Conservation (phyloP, 2,329 filamentous ascomycete species). For the Thelonectria olida region DNA sequence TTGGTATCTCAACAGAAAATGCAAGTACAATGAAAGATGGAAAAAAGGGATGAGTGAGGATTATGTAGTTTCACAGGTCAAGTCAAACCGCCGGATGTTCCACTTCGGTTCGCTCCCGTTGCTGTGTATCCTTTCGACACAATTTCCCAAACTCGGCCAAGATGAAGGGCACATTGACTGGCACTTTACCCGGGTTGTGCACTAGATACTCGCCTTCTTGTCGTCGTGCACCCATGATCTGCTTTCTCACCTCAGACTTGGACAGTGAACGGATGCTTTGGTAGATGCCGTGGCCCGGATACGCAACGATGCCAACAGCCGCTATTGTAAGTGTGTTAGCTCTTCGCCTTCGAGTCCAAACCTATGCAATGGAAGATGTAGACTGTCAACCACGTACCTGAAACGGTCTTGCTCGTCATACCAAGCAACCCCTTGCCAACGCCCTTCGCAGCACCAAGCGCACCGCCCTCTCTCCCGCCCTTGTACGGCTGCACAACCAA, state of each 20-base stretch:
- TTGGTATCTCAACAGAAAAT: not conserved
- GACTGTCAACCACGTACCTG: conserved; percentile 15
- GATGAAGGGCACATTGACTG: conserved; percentile 8
- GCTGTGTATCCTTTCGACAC: conserved; percentile 9
- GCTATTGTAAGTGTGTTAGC: conserved; percentile 8
- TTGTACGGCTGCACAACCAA: conserved; percentile 24
- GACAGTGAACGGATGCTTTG: conserved; percentile 26
- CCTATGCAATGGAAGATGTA: not conserved
- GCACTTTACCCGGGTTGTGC: not conserved
- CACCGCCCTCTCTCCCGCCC: conserved; percentile 21
- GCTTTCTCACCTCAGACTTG: conserved; percentile 12
- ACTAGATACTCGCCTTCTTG: conserved; percentile 20
- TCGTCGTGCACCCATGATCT: conserved; percentile 21
- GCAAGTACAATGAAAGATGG: not conserved
- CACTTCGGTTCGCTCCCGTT: not conserved
- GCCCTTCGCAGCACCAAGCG: conserved; percentile 13
- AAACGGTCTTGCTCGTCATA: conserved; percentile 25
- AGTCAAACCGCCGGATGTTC: not conserved
- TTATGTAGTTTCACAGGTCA: no score
- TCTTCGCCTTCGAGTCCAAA: not conserved
- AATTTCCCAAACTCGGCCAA: conserved; percentile 21
- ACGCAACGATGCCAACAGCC: conserved; percentile 25
- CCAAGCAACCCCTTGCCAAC: conserved; percentile 26
- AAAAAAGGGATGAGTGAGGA: no score
- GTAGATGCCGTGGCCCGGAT: conserved; percentile 29